These are phyloP conservation scores for Heimioporus sp. DNA, from an alignment of 768 basidiomycete species.

Conservation along the genomic window DNA sequence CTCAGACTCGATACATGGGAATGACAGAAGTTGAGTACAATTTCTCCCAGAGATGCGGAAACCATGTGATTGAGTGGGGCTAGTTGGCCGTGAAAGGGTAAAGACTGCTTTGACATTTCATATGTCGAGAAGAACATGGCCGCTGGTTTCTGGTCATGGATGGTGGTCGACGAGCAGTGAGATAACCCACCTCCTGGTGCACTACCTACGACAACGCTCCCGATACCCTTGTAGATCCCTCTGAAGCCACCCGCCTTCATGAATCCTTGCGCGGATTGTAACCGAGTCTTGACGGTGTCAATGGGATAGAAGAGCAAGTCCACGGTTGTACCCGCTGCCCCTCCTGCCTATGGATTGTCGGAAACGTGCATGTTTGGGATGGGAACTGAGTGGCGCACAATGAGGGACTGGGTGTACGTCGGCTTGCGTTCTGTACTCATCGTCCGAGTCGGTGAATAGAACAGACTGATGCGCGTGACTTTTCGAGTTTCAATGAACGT, in stretches of 20 bases:
- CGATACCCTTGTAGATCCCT: conserved; percentile 91
- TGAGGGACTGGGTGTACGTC: conserved; percentile 45
- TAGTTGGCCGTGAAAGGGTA: conserved; percentile 61
- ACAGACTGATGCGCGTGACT: too few relatives aligned
- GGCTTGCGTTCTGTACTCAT: conserved; percentile 36
- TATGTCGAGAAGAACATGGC: conserved; percentile 95
- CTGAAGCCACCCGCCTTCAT: conserved; percentile 79
- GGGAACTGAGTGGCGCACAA: conserved; percentile 32
- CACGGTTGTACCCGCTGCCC: conserved; percentile 87
- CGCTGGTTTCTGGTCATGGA: conserved; percentile 46
- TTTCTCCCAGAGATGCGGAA: conserved; percentile 59
- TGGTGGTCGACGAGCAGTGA: not conserved
- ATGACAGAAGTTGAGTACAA: conserved; percentile 36
- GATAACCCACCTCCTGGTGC: conserved; percentile 80
- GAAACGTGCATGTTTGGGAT: conserved; percentile 4
- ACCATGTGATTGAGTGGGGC: conserved; percentile 63
- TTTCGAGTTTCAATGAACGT: conserved; percentile 12
- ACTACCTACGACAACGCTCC: conserved; percentile 91
- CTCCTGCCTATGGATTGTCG: conserved; percentile 63
- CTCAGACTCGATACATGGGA: conserved; percentile 10
- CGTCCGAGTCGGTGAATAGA: not conserved
- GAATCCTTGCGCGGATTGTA: conserved; percentile 90
- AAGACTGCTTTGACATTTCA: conserved; percentile 76
- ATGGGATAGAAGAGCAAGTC: conserved; percentile 97
- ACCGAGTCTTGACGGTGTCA: conserved; percentile 94